Conservation (phyloP, 2,329 filamentous ascomycete genomes). For the Zarea fungicola region DNA sequence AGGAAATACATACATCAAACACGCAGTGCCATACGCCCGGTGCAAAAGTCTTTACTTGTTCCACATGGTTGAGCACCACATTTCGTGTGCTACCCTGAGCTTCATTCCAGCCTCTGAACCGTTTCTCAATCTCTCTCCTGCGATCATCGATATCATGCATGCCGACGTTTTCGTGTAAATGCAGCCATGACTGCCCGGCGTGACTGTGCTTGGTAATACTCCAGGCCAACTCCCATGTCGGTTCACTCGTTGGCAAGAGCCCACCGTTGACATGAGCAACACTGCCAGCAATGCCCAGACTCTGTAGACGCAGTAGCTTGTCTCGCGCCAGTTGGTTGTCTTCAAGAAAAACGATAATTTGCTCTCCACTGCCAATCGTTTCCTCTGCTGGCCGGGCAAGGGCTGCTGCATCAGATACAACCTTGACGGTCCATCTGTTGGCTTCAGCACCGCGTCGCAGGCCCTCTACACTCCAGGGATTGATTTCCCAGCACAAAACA, state of each 20-base stretch:
- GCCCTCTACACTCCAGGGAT: constrained; percentile 82
- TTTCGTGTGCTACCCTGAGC: constrained; percentile 17
- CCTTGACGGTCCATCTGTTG: constrained; percentile 60
- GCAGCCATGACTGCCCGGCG: constrained; percentile 46
- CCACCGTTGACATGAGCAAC: constrained; percentile 61
- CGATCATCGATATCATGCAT: constrained; percentile 45
- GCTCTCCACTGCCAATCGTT: constrained; percentile 39
- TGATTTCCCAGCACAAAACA: constrained; percentile 86
- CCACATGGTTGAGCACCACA: constrained; percentile 48
- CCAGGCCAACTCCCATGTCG: constrained; percentile 49
- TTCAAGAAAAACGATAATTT: constrained; percentile 64
- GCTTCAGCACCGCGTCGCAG: constrained; percentile 66
- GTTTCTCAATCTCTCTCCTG: constrained; percentile 41
- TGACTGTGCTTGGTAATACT: constrained; percentile 32
- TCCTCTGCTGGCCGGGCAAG: constrained; percentile 33
- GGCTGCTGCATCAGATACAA: constrained; percentile 40
- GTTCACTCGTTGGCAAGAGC: constrained; percentile 53
- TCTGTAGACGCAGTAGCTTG: constrained; percentile 34
- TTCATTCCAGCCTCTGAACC: constrained; percentile 36
- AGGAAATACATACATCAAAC: constrained; percentile 54
- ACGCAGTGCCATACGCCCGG: constrained; percentile 66
- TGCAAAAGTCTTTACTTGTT: constrained; percentile 65
- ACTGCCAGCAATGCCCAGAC: constrained; percentile 28
- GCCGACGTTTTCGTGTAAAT: constrained; percentile 63
- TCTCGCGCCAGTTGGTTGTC: constrained; percentile 54